These are phyloP conservation scores for Eucommia ulmoides DNA, from an alignment of 257 asterid species.

Conservation along the genomic window DNA sequence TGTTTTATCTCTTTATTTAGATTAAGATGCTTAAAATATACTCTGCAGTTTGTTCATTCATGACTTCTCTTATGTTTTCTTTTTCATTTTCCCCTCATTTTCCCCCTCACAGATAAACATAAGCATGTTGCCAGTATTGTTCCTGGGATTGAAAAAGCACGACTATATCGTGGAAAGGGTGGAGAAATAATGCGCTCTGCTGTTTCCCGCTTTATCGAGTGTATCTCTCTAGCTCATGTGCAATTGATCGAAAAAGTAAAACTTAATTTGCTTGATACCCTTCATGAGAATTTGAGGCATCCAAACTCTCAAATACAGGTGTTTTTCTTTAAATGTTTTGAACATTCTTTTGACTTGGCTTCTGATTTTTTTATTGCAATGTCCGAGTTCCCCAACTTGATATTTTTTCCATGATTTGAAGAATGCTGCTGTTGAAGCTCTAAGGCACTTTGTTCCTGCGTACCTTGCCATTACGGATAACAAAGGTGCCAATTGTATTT, in stretches of 20 bases:
- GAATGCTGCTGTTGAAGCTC: slow-evolving; percentile 79
- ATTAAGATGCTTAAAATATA: neutral
- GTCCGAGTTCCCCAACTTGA: slow-evolving; percentile 8
- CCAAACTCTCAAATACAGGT: slow-evolving; percentile 93
- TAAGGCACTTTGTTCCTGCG: slow-evolving; percentile 44
- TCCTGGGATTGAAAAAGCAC: slow-evolving; percentile 95
- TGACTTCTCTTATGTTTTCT: neutral
- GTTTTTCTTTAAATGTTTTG: slow-evolving; percentile 10
- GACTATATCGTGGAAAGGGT: slow-evolving; percentile 96
- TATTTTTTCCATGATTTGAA: slow-evolving; percentile 20
- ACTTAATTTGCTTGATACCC: slow-evolving; percentile 65
- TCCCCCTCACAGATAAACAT: slow-evolving; percentile 55
- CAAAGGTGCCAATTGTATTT: slow-evolving; percentile 35
- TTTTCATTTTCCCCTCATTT: slow-evolving; percentile 12
- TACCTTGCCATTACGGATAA: slow-evolving; percentile 37
- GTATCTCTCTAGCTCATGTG: slow-evolving; percentile 54
- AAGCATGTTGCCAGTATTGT: slow-evolving; percentile 60
- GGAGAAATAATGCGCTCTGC: slow-evolving; percentile 98
- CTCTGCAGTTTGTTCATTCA: neutral
- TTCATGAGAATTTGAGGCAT: slow-evolving; percentile 87
- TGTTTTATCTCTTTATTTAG: neutral
- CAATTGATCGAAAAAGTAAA: slow-evolving; percentile 50
- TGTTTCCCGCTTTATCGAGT: slow-evolving; percentile 86
- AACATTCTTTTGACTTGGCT: neutral
- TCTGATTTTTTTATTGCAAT: slow-evolving; percentile 5